phyloP scores from a whole-genome alignment of 2,329 filamentous ascomycete genomes.

The Teratosphaeria destructans region DNA sequence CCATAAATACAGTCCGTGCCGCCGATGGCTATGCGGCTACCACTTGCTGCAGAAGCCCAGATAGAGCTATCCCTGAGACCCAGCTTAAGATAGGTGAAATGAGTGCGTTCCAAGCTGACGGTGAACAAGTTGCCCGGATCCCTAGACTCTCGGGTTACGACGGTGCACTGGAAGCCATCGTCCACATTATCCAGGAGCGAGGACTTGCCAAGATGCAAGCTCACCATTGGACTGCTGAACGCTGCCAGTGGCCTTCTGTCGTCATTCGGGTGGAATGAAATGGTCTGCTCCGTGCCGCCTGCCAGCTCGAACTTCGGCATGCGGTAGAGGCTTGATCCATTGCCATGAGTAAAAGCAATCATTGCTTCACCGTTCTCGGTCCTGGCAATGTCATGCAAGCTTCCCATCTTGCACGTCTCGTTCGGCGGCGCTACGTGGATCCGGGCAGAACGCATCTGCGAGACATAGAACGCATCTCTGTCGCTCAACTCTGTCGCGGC shows the following conservation, averaged over 20 bases:
- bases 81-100: background rate
- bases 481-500: constrained; percentile 6
- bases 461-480: constrained; percentile 11
- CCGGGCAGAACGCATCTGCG: constrained; percentile 18
- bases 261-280: background rate
- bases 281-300: background rate
- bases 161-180: background rate
- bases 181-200: background rate
- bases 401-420: background rate
- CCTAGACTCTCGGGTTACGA: constrained; percentile 1
- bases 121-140: constrained; percentile 2
- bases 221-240: constrained; percentile 2
- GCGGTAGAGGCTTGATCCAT: background rate
- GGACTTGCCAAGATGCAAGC: background rate
- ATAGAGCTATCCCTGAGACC: background rate
- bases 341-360: background rate
- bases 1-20: constrained; percentile 3
- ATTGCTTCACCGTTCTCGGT: background rate
- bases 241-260: background rate
- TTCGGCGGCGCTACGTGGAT: constrained; percentile 3
- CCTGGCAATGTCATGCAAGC: background rate
- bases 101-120: background rate
- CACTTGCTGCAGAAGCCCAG: constrained; percentile 3
- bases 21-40: constrained; percentile 1
- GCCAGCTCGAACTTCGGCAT: background rate